Evolutionary conservation across 108 stramenopile species (phyloP), one percentile per base, ranked within the genome.

Genomic region (Skeletonema grethae): DNA sequence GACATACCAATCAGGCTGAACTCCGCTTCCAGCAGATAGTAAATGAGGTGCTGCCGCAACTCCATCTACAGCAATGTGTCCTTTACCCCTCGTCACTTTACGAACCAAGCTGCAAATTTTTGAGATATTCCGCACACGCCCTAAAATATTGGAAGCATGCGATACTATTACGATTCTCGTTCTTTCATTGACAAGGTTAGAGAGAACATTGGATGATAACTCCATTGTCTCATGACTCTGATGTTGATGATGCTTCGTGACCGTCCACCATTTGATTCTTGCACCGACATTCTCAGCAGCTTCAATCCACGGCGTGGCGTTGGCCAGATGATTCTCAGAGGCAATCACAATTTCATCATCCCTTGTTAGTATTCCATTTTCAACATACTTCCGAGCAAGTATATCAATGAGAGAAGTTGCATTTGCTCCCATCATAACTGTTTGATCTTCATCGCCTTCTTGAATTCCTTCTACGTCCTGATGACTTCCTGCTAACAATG

Each of bases 71-170:
- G 93, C 82, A 12, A 91, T 70, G 38, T 81, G 82, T 7, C 85
- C 94, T 69, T 73, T 38, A n/a, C 80, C 75, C 9, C 67, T 38
- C 50, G 77, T 82, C 25, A 45, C 61, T 2, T 59, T 28, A 53
- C 78, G 79, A 8, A 91, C 80, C 1, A 67, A 39, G 7, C 24
- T 13, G 25, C 80, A 70, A 39, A 91, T 69, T 15, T 45, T 32
- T 7, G 67, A 18, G 10, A 93, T 72, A 56, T 89, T 84, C 6
- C 87, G 79, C n/a, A 90, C 69, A 28, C 79, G 67, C 1, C 95
- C 95, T 61, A 95, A 38, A 57, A 95, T 67, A 69, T 95, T 95
- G 36, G 89, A 90, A 15, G 90, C 86, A 70, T 95, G 92, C 6
- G 92, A 84, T 22, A 95, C 16, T 9, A 87, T 85, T 0, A 95